Conservation (phyloP, 371 early-diverging fungal species). For the Syncephalastrum sp. region DNA sequence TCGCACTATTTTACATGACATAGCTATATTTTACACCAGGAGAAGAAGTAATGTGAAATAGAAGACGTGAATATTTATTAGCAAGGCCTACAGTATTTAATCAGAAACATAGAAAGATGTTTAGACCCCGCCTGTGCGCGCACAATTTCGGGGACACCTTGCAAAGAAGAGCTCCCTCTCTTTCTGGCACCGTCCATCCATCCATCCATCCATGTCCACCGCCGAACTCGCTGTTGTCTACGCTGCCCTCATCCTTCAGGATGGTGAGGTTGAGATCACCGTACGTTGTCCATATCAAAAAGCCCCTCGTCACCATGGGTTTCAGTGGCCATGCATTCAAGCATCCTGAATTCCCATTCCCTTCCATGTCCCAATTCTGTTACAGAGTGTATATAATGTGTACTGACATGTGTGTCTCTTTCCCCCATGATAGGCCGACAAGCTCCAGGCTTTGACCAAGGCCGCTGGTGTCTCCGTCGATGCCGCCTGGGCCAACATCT, state of each 20-base stretch:
- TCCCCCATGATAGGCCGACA: constrained; percentile 77
- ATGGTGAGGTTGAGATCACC: constrained; percentile 95
- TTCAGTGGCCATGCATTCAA: not conserved
- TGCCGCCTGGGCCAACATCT: constrained; percentile 93
- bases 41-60: too few species aligned
- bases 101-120: too few species aligned
- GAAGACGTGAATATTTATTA: too few species aligned
- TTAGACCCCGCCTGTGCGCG: too few species aligned
- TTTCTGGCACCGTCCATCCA: constrained; percentile 13
- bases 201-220: constrained; percentile 40
- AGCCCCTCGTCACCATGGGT: not conserved
- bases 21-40: too few species aligned
- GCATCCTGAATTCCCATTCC: not conserved
- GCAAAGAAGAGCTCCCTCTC: too few species aligned
- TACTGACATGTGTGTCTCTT: not conserved
- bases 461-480: constrained; percentile 94
- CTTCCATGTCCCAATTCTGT: not conserved
- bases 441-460: constrained; percentile 87
- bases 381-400: not conserved
- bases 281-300: constrained; percentile 55
- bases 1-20: too few species aligned
- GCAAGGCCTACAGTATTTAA: too few species aligned
- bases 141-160: too few species aligned
- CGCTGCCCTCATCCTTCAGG: constrained; percentile 98
- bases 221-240: constrained; percentile 94